Evolutionary conservation across 495 filamentous ascomycete genomes (phyloP).

Genomic region (Annulohypoxylon maeteangense): DNA sequence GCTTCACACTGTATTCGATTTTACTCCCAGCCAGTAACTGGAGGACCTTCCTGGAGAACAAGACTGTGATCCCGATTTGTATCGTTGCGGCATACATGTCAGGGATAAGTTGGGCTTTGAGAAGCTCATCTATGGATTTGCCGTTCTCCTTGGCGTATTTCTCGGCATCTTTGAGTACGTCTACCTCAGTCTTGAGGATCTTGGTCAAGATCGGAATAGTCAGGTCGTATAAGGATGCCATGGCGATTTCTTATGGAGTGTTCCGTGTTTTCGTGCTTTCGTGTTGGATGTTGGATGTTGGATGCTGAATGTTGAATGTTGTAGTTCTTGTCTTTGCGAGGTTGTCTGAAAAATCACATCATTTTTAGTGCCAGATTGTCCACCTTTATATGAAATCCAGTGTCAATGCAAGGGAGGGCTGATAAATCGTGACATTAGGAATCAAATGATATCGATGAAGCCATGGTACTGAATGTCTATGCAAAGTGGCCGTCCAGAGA

Average conservation of each 20-base stretch:
- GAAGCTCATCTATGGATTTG: slow-evolving; percentile 27
- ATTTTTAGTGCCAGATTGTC: background rate
- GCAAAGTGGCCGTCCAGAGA: background rate
- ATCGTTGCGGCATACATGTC: slow-evolving; percentile 63
- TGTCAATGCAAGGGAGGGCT: background rate
- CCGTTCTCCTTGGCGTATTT: slow-evolving; percentile 35
- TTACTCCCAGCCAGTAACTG: slow-evolving; percentile 16
- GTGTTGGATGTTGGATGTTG: too few species aligned
- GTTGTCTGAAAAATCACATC: background rate
- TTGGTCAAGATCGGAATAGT: slow-evolving; percentile 45
- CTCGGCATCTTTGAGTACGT: slow-evolving; percentile 47
- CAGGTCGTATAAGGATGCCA: slow-evolving; percentile 47
- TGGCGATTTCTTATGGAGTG: slow-evolving; percentile 7
- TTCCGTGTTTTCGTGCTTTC: background rate
- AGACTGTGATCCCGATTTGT: slow-evolving; percentile 56
- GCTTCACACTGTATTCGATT: background rate
- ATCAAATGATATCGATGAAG: background rate
- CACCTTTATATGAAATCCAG: background rate
- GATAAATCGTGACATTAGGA: background rate
- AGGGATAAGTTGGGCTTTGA: slow-evolving; percentile 43
- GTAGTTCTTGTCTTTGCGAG: background rate
- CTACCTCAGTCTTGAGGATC: slow-evolving; percentile 41
- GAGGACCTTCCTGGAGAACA: slow-evolving; percentile 42
- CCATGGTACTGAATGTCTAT: too few species aligned
- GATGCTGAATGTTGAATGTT: too few species aligned